Conservation (phyloP, 345 rosid genomes). For the Isatis tinctoria region DNA sequence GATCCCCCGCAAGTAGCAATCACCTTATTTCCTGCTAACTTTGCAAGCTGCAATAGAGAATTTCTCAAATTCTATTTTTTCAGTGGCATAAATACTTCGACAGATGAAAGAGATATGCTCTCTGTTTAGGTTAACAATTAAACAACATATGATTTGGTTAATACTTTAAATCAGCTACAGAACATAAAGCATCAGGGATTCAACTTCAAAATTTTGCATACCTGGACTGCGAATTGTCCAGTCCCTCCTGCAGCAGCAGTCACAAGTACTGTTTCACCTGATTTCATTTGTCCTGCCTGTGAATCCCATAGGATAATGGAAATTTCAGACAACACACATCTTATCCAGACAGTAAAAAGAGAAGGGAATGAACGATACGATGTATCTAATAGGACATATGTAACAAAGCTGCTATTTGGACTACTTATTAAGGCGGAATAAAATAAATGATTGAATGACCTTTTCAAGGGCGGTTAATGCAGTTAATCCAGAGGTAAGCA, state of each 20-base stretch:
- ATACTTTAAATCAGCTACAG: neutral
- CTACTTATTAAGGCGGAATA: no score
- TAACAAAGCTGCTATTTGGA: no score
- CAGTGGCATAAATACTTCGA: neutral
- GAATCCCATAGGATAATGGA: slow-evolving; percentile 15
- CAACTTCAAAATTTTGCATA: slow-evolving; percentile 21
- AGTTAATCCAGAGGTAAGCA: slow-evolving; percentile 98
- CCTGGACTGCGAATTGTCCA: slow-evolving; percentile 99
- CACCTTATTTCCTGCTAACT: slow-evolving; percentile 76
- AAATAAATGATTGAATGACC: slow-evolving; percentile 4
- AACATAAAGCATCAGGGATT: neutral
- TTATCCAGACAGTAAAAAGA: no score
- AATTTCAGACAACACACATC: neutral
- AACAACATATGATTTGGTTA: neutral
- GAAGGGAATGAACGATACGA: no score
- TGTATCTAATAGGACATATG: no score
- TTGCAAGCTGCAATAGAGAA: slow-evolving; percentile 65
- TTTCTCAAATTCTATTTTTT: neutral
- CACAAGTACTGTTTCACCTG: slow-evolving; percentile 77
- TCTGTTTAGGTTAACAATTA: neutral
- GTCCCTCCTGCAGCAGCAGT: slow-evolving; percentile 99
- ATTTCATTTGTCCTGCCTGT: slow-evolving; percentile 83
- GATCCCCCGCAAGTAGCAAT: slow-evolving; percentile 95
- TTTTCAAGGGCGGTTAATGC: slow-evolving; percentile 91
- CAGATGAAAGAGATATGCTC: neutral